phyloP scores from a whole-genome alignment of 1,284 basidiomycete genomes.

The Austroboletus novae-zelandiae region DNA sequence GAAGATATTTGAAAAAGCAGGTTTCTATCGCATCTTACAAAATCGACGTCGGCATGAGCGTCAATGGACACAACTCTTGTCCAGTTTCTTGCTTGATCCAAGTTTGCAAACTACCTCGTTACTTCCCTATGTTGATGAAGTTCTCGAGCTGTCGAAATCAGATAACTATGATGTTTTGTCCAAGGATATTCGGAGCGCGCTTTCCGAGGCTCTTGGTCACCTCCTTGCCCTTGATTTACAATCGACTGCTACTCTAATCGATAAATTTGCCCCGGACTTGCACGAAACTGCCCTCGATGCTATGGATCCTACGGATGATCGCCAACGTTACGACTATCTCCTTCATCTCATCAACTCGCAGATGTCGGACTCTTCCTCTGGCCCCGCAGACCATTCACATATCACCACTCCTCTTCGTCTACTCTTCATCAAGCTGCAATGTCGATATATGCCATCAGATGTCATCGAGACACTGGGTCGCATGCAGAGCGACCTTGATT shows the following conservation, averaged over 20 bases:
- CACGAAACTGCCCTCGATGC: conserved; percentile 59
- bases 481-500: conserved; percentile 50
- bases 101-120: conserved; percentile 60
- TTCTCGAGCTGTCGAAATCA: conserved; percentile 49
- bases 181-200: conserved; percentile 47
- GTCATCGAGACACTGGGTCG: conserved; percentile 69
- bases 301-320: conserved; percentile 44
- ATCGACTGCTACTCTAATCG: conserved; percentile 73
- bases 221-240: conserved; percentile 64
- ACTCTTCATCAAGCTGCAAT: conserved; percentile 74
- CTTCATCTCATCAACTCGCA: conserved; percentile 65
- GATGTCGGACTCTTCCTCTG: conserved; percentile 38
- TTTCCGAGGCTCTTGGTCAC: conserved; percentile 59
- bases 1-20: conserved; percentile 73
- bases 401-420: conserved; percentile 52
- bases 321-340: conserved; percentile 76
- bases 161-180: conserved; percentile 45
- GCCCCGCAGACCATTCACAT: conserved; percentile 27
- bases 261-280: conserved; percentile 61
- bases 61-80: conserved; percentile 74
- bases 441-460: conserved; percentile 61
- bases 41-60: conserved; percentile 74
- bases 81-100: conserved; percentile 76
- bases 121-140: conserved; percentile 63
- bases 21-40: conserved; percentile 89